These are phyloP conservation scores for Phytophthora brassicae DNA, from an alignment of 352 stramenopile species.

Conservation along the genomic window DNA sequence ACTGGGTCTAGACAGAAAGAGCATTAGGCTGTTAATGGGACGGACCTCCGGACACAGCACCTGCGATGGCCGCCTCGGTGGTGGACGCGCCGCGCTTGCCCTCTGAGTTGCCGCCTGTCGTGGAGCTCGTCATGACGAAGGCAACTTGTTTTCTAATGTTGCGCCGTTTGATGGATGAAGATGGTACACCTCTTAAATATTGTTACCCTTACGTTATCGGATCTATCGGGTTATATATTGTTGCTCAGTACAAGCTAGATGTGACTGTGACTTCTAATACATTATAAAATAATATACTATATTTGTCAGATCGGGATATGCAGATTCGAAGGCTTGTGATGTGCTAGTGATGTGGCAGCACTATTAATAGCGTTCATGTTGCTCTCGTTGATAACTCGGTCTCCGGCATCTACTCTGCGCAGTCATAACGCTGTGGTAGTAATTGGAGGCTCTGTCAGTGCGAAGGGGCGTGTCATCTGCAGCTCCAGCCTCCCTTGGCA, in stretches of 20 bases:
- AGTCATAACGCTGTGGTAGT: constrained; percentile 1
- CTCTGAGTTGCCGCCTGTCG: constrained; percentile 1
- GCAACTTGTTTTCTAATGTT: constrained; percentile 21
- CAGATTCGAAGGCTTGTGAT: constrained; percentile 6
- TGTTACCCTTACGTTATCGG: background rate
- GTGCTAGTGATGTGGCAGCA: background rate
- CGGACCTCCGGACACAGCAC: constrained; percentile 63
- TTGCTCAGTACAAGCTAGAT: background rate
- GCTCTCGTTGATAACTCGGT: too few relatives aligned
- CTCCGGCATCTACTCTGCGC: background rate
- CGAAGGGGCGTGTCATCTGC: background rate
- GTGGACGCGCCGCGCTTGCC: constrained; percentile 36
- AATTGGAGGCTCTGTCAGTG: background rate
- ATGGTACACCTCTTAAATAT: background rate
- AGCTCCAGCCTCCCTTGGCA: background rate
- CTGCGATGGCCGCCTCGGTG: constrained; percentile 56
- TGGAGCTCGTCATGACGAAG: constrained; percentile 11
- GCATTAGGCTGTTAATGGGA: background rate
- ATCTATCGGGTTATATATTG: background rate
- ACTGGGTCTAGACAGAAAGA: background rate
- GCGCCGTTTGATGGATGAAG: constrained; percentile 20
- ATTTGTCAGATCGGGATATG: background rate
- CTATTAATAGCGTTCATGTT: too few relatives aligned
- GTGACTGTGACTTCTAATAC: background rate
- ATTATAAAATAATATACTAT: constrained; percentile 1